phyloP scores from a whole-genome alignment of 352 stramenopile species.

The Phytophthora sp. region DNA sequence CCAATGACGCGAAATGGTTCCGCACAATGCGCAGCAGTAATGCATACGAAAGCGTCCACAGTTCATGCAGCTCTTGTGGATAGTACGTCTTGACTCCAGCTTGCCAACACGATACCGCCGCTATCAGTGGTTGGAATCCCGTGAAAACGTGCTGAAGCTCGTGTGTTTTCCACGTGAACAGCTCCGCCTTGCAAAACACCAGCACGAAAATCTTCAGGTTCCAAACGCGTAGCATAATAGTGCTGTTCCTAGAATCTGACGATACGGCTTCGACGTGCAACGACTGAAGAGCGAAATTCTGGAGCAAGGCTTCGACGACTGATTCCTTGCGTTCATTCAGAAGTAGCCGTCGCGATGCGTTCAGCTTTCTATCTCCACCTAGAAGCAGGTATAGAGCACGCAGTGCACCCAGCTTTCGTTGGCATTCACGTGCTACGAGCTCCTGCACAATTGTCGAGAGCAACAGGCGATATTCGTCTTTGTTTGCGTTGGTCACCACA shows the following conservation, averaged over 20 bases:
- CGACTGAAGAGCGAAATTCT: constrained; percentile 51
- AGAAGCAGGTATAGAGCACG: constrained; percentile 62
- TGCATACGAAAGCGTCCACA: constrained; percentile 84
- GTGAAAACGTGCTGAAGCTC: constrained; percentile 76
- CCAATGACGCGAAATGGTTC: constrained; percentile 75
- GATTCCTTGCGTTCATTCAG: constrained; percentile 61
- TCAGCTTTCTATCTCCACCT: constrained; percentile 69
- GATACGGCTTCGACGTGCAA: constrained; percentile 6
- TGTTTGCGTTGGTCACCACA: constrained; percentile 66
- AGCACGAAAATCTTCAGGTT: constrained; percentile 70
- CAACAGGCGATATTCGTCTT: constrained; percentile 74
- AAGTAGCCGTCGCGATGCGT: constrained; percentile 46
- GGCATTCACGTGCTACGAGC: constrained; percentile 36
- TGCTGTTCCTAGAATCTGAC: not conserved
- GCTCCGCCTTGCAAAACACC: constrained; percentile 77
- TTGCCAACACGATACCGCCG: constrained; percentile 38
- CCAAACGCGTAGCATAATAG: constrained; percentile 41
- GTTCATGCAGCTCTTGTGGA: constrained; percentile 56
- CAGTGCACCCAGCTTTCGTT: constrained; percentile 62
- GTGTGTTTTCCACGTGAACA: constrained; percentile 80
- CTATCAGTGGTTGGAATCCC: constrained; percentile 66
- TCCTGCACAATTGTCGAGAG: constrained; percentile 67
- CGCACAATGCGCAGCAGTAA: constrained; percentile 79
- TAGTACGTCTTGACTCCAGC: constrained; percentile 16
- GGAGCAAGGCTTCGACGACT: constrained; percentile 52